Percentiles rank a stretch among this genome's conserved stretches.
Conservation (phyloP, 805 yeast species). For the Starmerella stigmatis region DNA sequence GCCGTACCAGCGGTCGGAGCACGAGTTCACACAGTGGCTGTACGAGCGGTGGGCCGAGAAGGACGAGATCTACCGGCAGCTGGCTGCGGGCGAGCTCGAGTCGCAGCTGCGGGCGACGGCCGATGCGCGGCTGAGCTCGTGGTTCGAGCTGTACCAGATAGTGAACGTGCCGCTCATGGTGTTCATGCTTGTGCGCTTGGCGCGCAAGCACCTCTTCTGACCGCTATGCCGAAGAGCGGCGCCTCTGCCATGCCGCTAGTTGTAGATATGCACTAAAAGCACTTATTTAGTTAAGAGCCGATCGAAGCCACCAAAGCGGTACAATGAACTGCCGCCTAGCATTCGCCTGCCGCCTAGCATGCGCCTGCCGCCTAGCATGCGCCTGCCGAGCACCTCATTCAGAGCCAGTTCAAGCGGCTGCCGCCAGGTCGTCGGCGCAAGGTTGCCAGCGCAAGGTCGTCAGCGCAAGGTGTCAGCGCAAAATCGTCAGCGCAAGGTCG, state of each 20-base stretch:
- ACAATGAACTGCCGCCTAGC: too few relatives aligned
- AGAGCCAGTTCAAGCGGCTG: too few relatives aligned
- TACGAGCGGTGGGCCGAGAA: slow-evolving; percentile 63
- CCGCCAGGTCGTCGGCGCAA: too few relatives aligned
- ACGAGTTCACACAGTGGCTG: slow-evolving; percentile 65
- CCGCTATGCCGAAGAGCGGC: too few relatives aligned
- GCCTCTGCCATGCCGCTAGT: too few relatives aligned
- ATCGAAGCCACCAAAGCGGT: too few relatives aligned
- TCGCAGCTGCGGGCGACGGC: slow-evolving; percentile 19
- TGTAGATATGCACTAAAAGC: too few relatives aligned
- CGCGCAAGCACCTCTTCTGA: slow-evolving; percentile 1
- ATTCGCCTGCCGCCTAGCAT: too few relatives aligned
- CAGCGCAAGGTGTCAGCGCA: not conserved
- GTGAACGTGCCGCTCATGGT: slow-evolving; percentile 30
- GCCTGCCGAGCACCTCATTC: too few relatives aligned
- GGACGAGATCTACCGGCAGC: slow-evolving; percentile 58
- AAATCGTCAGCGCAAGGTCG: not conserved
- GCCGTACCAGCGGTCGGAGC: slow-evolving; percentile 45
- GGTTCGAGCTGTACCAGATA: slow-evolving; percentile 29
- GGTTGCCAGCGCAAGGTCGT: too few relatives aligned
- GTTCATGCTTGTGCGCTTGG: slow-evolving; percentile 17
- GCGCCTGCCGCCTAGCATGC: too few relatives aligned
- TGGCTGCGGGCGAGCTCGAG: slow-evolving; percentile 44
- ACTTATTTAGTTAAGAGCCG: too few relatives aligned
- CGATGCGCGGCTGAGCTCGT: slow-evolving; percentile 24